Base-by-base conservation (phyloP, 331 rosid species). In the Acacia concinna region DNA sequence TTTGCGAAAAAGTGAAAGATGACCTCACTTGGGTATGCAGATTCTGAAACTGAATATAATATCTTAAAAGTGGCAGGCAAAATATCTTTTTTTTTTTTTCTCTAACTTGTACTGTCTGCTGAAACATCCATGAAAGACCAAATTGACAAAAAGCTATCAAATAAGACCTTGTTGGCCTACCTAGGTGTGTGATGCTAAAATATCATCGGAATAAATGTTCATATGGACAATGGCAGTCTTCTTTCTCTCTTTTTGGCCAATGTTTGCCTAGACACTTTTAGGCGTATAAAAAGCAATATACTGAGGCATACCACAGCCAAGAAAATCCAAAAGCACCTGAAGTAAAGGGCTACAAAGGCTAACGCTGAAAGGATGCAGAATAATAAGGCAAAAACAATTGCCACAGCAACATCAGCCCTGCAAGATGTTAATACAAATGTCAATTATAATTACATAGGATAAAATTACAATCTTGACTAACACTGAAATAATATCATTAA, bases 341-440 rank as follows among this genome's bases (percentile, higher is more conserved):
- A 73, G 63, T 86, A 86, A 41, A 86, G 89, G 73, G 84, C 68
- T 41, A 72, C 28, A 62, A 67, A 74, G 63, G 89, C 74, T 47
- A 52, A 54, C n/a, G 83, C 21, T 25, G 78, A 59, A 73, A 86
- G 84, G 72, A 80, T 8, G 75, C 68, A 76, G 52, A 86, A 72
- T 69, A 68, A 52, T 51, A 82, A 37, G 60, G 82, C 80, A 8
- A 82, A 72, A 73, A 70, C 25, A 69, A 82, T 60, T 68, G 86
- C 89, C 68, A 82, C 89, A 60, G 69, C 74, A 79, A 80, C 85
- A 86, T 86, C 89, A 79, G 38, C 79, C 86, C 87, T 83, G 87
- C 79, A 76, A 77, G 51, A 63, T 28, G 73, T 32, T 12, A 77
- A 66, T 44, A 46, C 65, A 82, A 59, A 11, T 73, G 81, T 80